Base-by-base conservation (phyloP, 2,329 filamentous ascomycete genomes). In the Trichoderma cornu-damae region DNA sequence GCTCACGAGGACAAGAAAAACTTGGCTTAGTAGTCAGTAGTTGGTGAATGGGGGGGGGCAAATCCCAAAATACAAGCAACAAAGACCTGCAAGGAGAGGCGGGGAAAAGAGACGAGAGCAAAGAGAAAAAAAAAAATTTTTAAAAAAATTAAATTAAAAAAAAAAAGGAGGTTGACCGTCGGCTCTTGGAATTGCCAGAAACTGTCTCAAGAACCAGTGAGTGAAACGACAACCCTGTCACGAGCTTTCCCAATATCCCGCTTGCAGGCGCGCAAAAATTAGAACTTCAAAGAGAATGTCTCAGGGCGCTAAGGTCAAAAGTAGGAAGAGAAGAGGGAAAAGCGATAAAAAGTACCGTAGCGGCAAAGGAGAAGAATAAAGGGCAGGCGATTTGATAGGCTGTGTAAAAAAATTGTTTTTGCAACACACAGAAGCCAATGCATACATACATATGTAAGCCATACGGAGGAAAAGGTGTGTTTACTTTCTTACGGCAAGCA, bases 1-100 rank as follows among this genome's bases (percentile, higher is more conserved):
- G 50, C 50, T 53, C 50, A 53, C 50, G 50, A 53, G 50, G 50
- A 43, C 50, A 54, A 26, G 24, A 34, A 46, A 54, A 37, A n/a
- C n/a, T n/a, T n/a, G n/a, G n/a, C n/a, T n/a, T n/a, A n/a, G n/a
- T n/a, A n/a, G n/a, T n/a, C 12, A 28, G 32, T 53, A 53, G 50
- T 28, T n/a, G 28, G 11, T 54, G 16, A 35, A 38, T 38, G 51
- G 51, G 48, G 42, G 38, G 18, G 51, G 48, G 42, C 28, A 18
- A 44, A n/a, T 53, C 16, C 28, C 28, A 28, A 34, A 44, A n/a
- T 53, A 9, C 28, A 28, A 28, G 26, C 35, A 18, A 37, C 32
- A 54, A 46, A 34, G 28, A 26, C 50, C 50, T 53, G 50, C 50
- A 53, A 32, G n/a, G n/a, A 24, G 38, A 42, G 50, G 50, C 46